Conservation (phyloP, 306 rosid genomes). For the Carpinus fangiana region DNA sequence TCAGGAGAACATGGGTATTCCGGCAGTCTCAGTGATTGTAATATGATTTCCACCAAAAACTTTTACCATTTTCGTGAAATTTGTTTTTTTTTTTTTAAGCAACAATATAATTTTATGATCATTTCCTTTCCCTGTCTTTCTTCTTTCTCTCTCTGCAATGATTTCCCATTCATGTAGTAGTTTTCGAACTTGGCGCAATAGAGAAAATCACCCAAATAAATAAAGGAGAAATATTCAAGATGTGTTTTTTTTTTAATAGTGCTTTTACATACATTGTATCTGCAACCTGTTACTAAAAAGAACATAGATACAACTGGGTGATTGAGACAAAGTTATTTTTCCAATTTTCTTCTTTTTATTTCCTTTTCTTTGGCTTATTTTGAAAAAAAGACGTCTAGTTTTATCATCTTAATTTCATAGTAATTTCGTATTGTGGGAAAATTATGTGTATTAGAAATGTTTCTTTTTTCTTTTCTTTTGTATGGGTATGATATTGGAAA, state of each 20-base stretch:
- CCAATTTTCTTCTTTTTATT: background rate
- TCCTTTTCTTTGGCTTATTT: background rate
- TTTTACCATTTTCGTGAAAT: slow-evolving; percentile 23
- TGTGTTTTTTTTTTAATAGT: slow-evolving; percentile 2
- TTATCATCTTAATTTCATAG: background rate
- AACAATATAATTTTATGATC: background rate
- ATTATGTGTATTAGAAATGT: background rate
- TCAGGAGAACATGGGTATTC: slow-evolving; percentile 6
- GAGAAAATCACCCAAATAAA: slow-evolving; percentile 24
- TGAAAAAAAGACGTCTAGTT: background rate
- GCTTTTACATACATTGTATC: background rate
- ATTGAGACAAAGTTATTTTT: background rate
- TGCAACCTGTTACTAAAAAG: slow-evolving; percentile 3
- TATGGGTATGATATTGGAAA: background rate
- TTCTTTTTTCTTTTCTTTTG: too few species aligned
- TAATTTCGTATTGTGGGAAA: background rate
- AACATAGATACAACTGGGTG: slow-evolving; percentile 4
- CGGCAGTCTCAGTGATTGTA: background rate
- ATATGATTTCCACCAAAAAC: background rate
- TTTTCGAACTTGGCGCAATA: slow-evolving; percentile 22
- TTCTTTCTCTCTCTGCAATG: slow-evolving; percentile 12
- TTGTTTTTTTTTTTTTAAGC: slow-evolving; percentile 27
- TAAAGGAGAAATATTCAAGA: slow-evolving; percentile 21
- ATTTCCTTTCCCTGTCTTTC: background rate
- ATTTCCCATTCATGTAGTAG: slow-evolving; percentile 25